Base-by-base conservation (phyloP, 805 yeast genomes). In the Jamesozyma gamospora region DNA sequence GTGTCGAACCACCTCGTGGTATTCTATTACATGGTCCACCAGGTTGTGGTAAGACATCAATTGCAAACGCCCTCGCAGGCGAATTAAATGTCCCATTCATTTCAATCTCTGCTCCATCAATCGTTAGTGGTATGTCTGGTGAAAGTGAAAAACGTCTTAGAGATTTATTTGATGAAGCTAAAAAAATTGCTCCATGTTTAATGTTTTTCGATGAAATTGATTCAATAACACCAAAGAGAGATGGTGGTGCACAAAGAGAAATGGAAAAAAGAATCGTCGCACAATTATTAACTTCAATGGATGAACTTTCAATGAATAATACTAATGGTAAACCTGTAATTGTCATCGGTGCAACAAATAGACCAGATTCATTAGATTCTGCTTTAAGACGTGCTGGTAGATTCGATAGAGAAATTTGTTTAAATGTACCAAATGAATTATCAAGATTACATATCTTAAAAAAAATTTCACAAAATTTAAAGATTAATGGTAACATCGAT, bases 41-140 rank as follows among this genome's bases (percentile, higher is more conserved):
- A 2, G 98, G 98, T 13, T 92, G 98, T 67, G 98, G 98, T 58
- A 92, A 92, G 54, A 92, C 98, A 0, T 81, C 95, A 32, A 79
- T 92, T 39, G 98, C 98, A 3, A 87, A 87, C 60, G 96, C 97
- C 0, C 66, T 92, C 17, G 98, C 98, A 1, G 95, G 95, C 24
- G 95, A 90, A 55, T 69, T 92, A 26, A 82, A 86, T 49, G 95
- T 92, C 0, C 96, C 97, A 0, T 92, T 92, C 55, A 76, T 92
- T 14, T 80, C 82, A 34, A 71, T 92, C 1, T 82, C 95, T 21
- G 97, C 98, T 0, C 98, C 98, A 1, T 81, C 95, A 2, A 85
- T 92, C 8, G 97, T 92, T 0, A 84, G 95, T 45, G 98, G 98
- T 4, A 92, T 92, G 97, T 85, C 95, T n/a, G 98, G 98, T 32